phyloP scores from a whole-genome alignment of 2,329 filamentous ascomycete genomes.

The Ceratocystis variospora region DNA sequence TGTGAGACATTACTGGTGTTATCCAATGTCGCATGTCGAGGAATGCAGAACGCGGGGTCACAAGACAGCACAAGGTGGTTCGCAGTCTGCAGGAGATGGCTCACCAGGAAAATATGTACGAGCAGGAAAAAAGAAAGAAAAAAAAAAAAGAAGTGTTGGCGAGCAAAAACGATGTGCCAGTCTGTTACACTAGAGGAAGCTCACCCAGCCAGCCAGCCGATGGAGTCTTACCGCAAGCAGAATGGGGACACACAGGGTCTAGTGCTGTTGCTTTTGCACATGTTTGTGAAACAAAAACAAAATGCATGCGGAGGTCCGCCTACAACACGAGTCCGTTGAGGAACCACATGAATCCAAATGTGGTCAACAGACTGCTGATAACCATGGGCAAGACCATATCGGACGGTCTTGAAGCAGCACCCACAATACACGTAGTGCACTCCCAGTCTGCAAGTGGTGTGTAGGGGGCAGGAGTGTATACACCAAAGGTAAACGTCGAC shows the following conservation, averaged over 20 bases:
- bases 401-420: constrained; percentile 20
- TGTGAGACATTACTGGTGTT: no score
- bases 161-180: background rate
- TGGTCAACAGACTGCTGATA: constrained; percentile 38
- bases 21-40: background rate
- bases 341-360: constrained; percentile 52
- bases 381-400: constrained; percentile 16
- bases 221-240: background rate
- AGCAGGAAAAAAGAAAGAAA: background rate
- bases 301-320: background rate
- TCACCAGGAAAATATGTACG: constrained; percentile 12
- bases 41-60: background rate
- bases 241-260: background rate
- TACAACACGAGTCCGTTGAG: constrained; percentile 37
- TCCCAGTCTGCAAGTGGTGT: constrained; percentile 38
- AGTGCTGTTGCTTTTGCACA: background rate
- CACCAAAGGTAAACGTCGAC: constrained; percentile 39
- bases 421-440: constrained; percentile 45
- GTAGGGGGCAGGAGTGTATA: constrained; percentile 43
- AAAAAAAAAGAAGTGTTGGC: background rate
- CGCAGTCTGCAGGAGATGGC: background rate
- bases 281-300: background rate
- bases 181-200: background rate
- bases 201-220: background rate
- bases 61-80: background rate